phyloP scores from a whole-genome alignment of 257 asterid species.

The Nicotiana otophora region DNA sequence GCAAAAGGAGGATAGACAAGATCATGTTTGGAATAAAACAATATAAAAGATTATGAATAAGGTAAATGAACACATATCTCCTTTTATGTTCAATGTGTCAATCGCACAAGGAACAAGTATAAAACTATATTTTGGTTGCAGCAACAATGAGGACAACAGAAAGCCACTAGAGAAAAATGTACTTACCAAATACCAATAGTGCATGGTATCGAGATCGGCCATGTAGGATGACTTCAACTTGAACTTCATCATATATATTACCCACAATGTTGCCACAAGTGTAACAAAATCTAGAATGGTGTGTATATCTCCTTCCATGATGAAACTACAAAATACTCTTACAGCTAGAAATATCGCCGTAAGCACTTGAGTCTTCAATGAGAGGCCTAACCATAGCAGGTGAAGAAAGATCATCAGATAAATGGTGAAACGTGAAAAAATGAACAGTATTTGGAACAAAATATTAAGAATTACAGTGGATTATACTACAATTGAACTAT shows the following conservation, averaged over 20 bases:
- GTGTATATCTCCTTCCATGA: slow-evolving; percentile 89
- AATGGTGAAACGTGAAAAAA: not conserved
- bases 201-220: slow-evolving; percentile 60
- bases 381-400: slow-evolving; percentile 49
- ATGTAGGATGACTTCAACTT: slow-evolving; percentile 69
- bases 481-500: not conserved
- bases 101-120: not conserved
- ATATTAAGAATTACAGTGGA: not conserved
- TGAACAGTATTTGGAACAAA: not conserved
- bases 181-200: slow-evolving; percentile 61
- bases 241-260: slow-evolving; percentile 72
- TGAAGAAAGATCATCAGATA: not conserved
- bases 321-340: slow-evolving; percentile 55
- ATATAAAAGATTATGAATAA: not conserved
- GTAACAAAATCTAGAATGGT: slow-evolving; percentile 76
- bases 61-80: not conserved
- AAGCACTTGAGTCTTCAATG: slow-evolving; percentile 83
- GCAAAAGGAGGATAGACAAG: not conserved
- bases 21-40: not conserved
- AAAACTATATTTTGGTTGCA: not conserved
- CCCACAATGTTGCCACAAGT: slow-evolving; percentile 84
- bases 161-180: not conserved
- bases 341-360: slow-evolving; percentile 78
- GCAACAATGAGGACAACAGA: not conserved
- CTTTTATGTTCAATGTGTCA: not conserved